Evolutionary conservation across 148 eudicot species (phyloP).

Genomic region (Camellia granthamiana): DNA sequence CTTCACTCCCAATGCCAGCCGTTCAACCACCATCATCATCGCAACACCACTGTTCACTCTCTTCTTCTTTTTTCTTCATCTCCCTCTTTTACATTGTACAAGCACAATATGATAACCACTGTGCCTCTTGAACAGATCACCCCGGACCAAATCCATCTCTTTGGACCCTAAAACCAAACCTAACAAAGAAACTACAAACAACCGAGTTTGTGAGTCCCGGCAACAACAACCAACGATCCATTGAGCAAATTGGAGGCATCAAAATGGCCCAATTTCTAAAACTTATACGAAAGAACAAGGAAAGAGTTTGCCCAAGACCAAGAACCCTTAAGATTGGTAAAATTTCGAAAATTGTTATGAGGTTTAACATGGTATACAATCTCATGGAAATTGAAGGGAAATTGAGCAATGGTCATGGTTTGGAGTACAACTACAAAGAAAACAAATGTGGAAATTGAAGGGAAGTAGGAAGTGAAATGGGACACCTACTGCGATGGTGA

Average conservation of each 20-base stretch:
- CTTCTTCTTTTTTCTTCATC: no score
- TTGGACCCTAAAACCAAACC: constrained; percentile 52
- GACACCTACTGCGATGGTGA: constrained; percentile 80
- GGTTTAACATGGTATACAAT: constrained; percentile 23
- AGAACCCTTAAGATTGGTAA: constrained; percentile 12
- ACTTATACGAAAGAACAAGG: constrained; percentile 53
- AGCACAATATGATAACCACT: constrained; percentile 69
- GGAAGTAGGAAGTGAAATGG: constrained; percentile 92
- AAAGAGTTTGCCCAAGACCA: constrained; percentile 63
- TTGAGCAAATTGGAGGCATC: constrained; percentile 74
- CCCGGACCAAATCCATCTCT: constrained; percentile 41
- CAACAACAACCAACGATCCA: constrained; percentile 85
- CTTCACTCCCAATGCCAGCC: no score
- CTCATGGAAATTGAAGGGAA: constrained; percentile 39
- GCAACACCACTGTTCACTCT: no score
- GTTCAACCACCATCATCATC: no score
- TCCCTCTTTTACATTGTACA: constrained; percentile 1
- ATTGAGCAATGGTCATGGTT: constrained; percentile 49
- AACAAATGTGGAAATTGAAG: constrained; percentile 38
- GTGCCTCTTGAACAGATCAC: constrained; percentile 85
- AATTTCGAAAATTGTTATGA: neutral
- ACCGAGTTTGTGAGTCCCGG: constrained; percentile 82
- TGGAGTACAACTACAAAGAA: constrained; percentile 26
- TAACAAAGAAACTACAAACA: constrained; percentile 63
- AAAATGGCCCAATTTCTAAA: constrained; percentile 49